A percentile compares a stretch with the other conserved stretches of the same genome.
Conservation (phyloP, 2,329 filamentous ascomycete genomes). For the Aspergillus ustus region DNA sequence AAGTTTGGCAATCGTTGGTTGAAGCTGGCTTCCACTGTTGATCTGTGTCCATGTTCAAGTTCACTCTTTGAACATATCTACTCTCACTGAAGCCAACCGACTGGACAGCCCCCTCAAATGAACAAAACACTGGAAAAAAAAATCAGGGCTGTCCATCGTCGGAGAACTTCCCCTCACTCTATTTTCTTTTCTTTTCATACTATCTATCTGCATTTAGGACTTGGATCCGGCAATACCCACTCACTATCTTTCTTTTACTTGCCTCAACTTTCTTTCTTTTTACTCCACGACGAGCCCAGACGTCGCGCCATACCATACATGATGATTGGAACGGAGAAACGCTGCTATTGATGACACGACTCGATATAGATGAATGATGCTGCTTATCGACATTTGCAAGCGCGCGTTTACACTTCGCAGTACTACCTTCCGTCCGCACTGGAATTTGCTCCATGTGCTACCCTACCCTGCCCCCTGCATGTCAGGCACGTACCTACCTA, state of each 20-base stretch:
- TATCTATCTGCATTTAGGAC: constrained; percentile 4
- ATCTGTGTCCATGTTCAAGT: not conserved
- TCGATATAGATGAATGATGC: constrained; percentile 27
- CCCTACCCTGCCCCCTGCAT: constrained; percentile 10
- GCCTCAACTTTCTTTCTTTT: constrained; percentile 18
- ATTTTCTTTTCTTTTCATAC: constrained; percentile 7
- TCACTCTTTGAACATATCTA: constrained; percentile 17
- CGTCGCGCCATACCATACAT: constrained; percentile 24
- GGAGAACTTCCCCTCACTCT: constrained; percentile 13
- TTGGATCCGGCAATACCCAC: constrained; percentile 12
- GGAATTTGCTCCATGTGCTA: constrained; percentile 14
- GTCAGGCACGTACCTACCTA: not conserved
- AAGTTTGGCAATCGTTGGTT: not conserved
- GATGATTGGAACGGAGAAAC: constrained; percentile 31
- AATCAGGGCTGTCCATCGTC: constrained; percentile 1
- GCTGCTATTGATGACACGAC: constrained; percentile 30
- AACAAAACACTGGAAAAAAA: not conserved
- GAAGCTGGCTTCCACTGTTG: not conserved
- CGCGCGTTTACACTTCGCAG: constrained; percentile 20
- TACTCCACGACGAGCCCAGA: constrained; percentile 18
- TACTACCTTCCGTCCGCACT: constrained; percentile 4
- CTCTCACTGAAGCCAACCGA: constrained; percentile 5
- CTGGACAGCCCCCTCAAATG: not conserved
- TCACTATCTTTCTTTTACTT: constrained; percentile 17
- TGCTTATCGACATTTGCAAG: constrained; percentile 22